Base-by-base conservation (phyloP, 148 eudicot species). In the Rhododendron kiyosumense region DNA sequence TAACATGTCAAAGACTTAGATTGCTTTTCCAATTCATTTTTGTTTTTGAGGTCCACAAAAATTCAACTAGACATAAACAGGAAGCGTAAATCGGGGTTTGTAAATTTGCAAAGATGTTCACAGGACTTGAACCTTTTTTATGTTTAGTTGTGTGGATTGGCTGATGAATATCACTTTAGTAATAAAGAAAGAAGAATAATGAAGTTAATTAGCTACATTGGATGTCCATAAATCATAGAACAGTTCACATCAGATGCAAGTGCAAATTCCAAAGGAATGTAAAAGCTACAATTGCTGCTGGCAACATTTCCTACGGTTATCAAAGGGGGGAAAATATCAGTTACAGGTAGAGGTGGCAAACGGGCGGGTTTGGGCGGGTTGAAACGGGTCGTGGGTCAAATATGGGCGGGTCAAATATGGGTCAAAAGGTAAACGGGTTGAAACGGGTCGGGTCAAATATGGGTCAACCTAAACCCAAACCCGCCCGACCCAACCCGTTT, bases 1-100 rank as follows among this genome's bases (percentile, higher is more conserved):
- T 18, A 54, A 54, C 41, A 93, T 93, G 98, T 92, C 98, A 9
- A 84, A 84, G 65, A 90, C 89, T 57, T 94, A 74, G 86, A 30
- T 69, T 86, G 24, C 28, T 18, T 57, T 7, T 34, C 45, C 46
- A 1, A 20, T 20, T 77, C 48, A 77, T 0, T 34, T 30, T 57
- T 57, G 71, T 34, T 0, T 36, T 54, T 32, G n/a, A 57, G 45
- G 9, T 7, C 1, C 7, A 7, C 71, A 81, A 36, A 8, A 8
- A 18, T 14, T 52, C 32, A 7, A 52, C 13, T 52, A 28, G 61
- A 11, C 41, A 28, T 3, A 2, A 74, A 28, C 17, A 32, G 38
- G 20, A 13, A 30, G 14, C 18, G 5, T 30, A 0, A 11, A 4
- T 11, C 38, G 11, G 6, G 10, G 1, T 17, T 11, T 18, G 84